Evolutionary conservation across 805 yeast genomes (phyloP), one percentile per base, ranked within the genome.

Genomic region (Schwanniomyces pseudopolymorphus): DNA sequence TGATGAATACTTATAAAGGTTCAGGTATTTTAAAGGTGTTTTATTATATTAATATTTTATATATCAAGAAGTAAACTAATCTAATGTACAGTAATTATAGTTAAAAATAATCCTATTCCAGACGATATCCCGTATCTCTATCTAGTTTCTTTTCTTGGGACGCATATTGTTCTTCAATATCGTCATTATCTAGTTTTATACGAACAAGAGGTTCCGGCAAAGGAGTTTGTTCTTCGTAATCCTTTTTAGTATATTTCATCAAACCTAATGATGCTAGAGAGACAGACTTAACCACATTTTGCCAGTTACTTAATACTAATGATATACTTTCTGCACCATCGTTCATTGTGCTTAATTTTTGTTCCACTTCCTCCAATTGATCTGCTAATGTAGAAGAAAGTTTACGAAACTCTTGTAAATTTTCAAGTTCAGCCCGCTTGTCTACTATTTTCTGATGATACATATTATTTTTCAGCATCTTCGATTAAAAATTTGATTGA

Each of bases 181-280:
- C 58, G 24, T 73, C 77, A n/a, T 74, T 70, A 37, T 75, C 74
- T 13, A 82, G 59, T 40, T 76, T 72, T 26, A 85, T 72, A 41
- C 91, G 69, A 3, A 85, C 85, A 51, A 85, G 64, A 0, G 86
- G 71, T 55, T 84, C 91, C 0, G 91, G 89, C 39, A 81, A 63
- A 1, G 87, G 85, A 2, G 69, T 63, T 11, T 55, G 60, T 4
- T 57, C 56, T 36, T 76, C 75, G 45, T 72, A 72, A 46, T 76
- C 81, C 37, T 63, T 63, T 14, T 70, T 68, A 1, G 69, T 55
- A 46, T 79, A 73, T 38, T 70, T 73, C 48, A 72, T 52, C 48
- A 80, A 57, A n/a, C 82, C 75, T 56, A 75, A 56, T 21, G 80
- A 71, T 26, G 89, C 89, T 53, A 85, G 63, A 9, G 85, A 77